Evolutionary conservation across 306 rosid genomes (phyloP).

Genomic region (Quercus agrifolia): DNA sequence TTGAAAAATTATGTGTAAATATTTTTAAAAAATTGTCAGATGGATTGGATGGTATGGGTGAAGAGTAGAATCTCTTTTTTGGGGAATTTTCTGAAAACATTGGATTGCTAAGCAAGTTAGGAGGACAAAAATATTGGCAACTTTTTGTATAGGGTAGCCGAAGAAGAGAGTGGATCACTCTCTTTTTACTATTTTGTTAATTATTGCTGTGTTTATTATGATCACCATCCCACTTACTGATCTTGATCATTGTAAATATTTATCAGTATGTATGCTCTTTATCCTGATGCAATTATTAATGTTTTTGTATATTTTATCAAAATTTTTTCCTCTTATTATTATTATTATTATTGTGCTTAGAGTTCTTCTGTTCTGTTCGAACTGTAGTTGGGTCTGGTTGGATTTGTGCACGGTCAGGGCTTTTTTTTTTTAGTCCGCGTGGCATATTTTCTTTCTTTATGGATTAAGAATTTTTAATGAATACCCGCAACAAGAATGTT

Average conservation of each 20-base stretch:
- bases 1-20: constrained; percentile 43
- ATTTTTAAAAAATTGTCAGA: neutral
- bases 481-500: too few relatives aligned
- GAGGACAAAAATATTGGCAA: neutral
- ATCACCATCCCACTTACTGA: constrained; percentile 17
- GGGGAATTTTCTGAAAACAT: constrained; percentile 15
- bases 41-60: constrained; percentile 33
- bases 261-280: constrained; percentile 7
- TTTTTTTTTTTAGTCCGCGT: too few relatives aligned
- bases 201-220: constrained; percentile 22
- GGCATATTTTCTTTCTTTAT: too few relatives aligned
- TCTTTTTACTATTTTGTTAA: neutral
- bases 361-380: too few relatives aligned
- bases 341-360: too few relatives aligned
- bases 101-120: constrained; percentile 14
- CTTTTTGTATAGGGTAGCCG: constrained; percentile 26
- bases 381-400: too few relatives aligned
- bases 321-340: neutral
- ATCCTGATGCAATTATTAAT: constrained; percentile 23
- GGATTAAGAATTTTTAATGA: too few relatives aligned
- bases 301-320: constrained; percentile 17
- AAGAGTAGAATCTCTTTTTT: constrained; percentile 40
- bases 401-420: too few relatives aligned
- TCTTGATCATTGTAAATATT: constrained; percentile 41
- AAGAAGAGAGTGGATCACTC: constrained; percentile 15